These are phyloP conservation scores for Keithomyces neogunnii DNA, from an alignment of 2,329 filamentous ascomycete species.

Conservation along the genomic window DNA sequence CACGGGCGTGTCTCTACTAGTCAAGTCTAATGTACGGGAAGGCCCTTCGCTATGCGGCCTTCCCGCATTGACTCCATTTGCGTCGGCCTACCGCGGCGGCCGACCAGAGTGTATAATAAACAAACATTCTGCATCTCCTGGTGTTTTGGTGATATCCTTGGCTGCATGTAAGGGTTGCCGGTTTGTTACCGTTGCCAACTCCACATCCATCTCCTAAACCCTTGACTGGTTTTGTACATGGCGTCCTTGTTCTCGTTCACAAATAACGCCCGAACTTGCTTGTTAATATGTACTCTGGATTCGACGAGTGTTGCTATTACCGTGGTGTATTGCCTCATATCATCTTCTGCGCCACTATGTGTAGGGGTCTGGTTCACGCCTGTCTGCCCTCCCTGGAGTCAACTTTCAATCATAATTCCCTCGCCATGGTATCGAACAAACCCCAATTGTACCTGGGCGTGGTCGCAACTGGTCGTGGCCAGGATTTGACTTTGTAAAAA, in stretches of 20 bases:
- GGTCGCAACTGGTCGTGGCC: neutral
- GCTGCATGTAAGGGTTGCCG: neutral
- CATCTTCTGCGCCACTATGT: conserved; percentile 2
- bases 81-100: neutral
- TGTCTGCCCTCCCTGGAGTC: neutral
- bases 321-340: neutral
- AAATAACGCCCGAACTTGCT: neutral
- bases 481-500: neutral
- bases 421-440: conserved; percentile 1
- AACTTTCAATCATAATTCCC: neutral
- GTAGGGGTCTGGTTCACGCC: neutral
- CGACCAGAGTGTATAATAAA: neutral
- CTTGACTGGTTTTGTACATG: neutral
- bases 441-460: neutral
- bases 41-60: conserved; percentile 4
- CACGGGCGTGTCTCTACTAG: neutral
- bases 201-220: neutral
- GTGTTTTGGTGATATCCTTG: neutral
- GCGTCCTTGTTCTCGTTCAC: neutral
- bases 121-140: neutral
- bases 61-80: neutral
- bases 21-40: neutral
- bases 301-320: neutral
- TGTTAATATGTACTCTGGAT: neutral
- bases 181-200: neutral